Percentiles rank a stretch among this genome's conserved stretches.
Conservation (phyloP, 2,329 filamentous ascomycete species). For the Colletotrichum tropicicola region DNA sequence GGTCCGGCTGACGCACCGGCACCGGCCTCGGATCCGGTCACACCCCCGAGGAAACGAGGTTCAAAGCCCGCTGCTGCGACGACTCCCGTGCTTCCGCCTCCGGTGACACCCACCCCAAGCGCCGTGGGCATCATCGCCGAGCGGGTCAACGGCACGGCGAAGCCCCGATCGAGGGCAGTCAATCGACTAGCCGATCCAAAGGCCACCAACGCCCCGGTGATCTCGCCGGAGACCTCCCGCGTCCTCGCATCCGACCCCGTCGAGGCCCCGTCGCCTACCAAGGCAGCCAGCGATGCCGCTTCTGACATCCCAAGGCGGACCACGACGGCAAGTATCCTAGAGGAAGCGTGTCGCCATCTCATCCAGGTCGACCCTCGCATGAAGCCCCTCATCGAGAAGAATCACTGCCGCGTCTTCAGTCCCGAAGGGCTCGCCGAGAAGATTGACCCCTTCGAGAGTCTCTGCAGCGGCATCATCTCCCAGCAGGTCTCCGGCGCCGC, state of each 20-base stretch:
- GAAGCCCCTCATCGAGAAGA: slow-evolving; percentile 74
- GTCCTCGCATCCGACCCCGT: slow-evolving; percentile 63
- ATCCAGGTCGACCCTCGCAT: slow-evolving; percentile 78
- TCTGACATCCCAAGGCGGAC: slow-evolving; percentile 46
- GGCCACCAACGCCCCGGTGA: slow-evolving; percentile 73
- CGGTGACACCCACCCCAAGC: slow-evolving; percentile 58
- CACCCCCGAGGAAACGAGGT: slow-evolving; percentile 43
- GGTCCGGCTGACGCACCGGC: slow-evolving; percentile 29
- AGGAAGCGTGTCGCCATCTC: slow-evolving; percentile 79
- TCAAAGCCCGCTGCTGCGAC: slow-evolving; percentile 27
- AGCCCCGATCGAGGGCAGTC: slow-evolving; percentile 50
- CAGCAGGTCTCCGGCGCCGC: slow-evolving; percentile 97
- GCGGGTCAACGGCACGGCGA: slow-evolving; percentile 35
- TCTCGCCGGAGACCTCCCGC: slow-evolving; percentile 76
- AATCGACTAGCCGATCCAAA: slow-evolving; percentile 70
- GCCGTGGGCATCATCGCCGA: slow-evolving; percentile 51
- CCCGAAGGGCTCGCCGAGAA: slow-evolving; percentile 83
- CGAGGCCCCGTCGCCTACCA: slow-evolving; percentile 56
- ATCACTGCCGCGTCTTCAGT: slow-evolving; percentile 83
- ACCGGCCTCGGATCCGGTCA: slow-evolving; percentile 36
- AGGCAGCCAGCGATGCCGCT: slow-evolving; percentile 33
- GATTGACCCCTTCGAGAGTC: slow-evolving; percentile 86
- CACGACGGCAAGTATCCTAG: slow-evolving; percentile 77
- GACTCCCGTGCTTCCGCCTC: slow-evolving; percentile 41
- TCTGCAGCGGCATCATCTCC: slow-evolving; percentile 89